Percentiles rank a stretch among this genome's conserved stretches.
Evolutionary conservation across 106 monocot genomes (phyloP).

Genomic region (Allium sativum): DNA sequence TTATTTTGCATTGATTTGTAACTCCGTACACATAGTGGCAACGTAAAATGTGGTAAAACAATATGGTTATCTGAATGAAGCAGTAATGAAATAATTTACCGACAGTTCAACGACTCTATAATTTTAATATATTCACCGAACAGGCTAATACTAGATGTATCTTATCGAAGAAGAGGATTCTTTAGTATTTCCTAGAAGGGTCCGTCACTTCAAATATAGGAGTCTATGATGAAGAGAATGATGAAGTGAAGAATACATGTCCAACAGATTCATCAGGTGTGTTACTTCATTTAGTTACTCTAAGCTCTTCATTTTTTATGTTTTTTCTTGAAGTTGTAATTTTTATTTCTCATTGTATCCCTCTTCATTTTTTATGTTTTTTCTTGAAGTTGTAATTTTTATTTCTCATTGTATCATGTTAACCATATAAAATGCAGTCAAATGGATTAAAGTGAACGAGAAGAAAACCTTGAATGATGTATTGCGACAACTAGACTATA

Average conservation of each 20-base stretch:
- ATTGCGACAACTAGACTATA: constrained; percentile 50
- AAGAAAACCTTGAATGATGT: constrained; percentile 59
- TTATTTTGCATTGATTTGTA: no score
- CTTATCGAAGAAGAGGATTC: constrained; percentile 44
- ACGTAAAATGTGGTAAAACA: no score
- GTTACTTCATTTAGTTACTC: not conserved
- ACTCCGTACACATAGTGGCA: no score
- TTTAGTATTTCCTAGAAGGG: constrained; percentile 56
- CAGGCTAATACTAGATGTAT: constrained; percentile 45
- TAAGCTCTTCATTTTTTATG: not conserved
- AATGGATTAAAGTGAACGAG: constrained; percentile 81
- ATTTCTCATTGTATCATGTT: no score
- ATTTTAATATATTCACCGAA: no score
- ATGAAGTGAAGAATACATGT: constrained; percentile 13
- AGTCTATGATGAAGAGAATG: constrained; percentile 36
- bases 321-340: not conserved
- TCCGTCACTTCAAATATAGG: constrained; percentile 33
- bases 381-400: no score
- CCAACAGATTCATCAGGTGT: constrained; percentile 17
- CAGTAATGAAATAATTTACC: no score
- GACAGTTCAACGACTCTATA: no score
- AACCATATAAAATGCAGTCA: constrained; percentile 12
- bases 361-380: no score
- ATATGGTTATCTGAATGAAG: no score
- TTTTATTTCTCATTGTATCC: not conserved